Base-by-base conservation (phyloP, 2,329 filamentous ascomycete species). In the Aureobasidium sp. region DNA sequence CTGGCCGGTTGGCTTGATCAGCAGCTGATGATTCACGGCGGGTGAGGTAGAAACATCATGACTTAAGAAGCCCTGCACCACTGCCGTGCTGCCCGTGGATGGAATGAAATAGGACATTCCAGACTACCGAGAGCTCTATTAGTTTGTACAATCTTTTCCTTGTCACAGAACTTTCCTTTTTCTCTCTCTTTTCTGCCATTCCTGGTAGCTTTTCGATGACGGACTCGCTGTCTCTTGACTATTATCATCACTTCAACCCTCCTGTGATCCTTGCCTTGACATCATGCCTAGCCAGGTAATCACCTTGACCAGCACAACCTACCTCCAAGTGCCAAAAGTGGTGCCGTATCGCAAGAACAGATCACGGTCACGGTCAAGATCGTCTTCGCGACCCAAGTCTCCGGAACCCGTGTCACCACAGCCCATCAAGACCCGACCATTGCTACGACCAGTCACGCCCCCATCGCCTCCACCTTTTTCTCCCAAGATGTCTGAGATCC, bases 261-360 rank as follows among this genome's bases (percentile, higher is more conserved):
- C 42, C 55, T 48, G 41, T 48, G n/a, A 31, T 22, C 27, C n/a
- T 25, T 47, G n/a, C n/a, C 17, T 8, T 45, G 5, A 36, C 59
- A 31, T 14, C 25, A 62, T 62, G 60, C 60, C 60, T 31, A 62
- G 60, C 42, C 48, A 56, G 49, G 51, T 56, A 3, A 22, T 56
- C 29, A 55, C 51, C 29, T 22, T 62, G 41, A 62, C 60, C 29
- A 67, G 62, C 57, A 67, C 70, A 22, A 69, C 71, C 63, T 73
- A 70, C 62, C 69, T 74, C n/a, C 71, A 74, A 65, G 72, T 74
- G 41, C 72, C 72, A 49, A 74, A 72, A 64, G 64, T 67, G 36
- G 64, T 72, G 12, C 70, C 70, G 29, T 69, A 68, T 52, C 68
- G 71, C 39, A 71, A 70, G 56, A 67, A 68, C 17, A 69, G 71